phyloP scores from a whole-genome alignment of 306 rosid species.

The Quercus wislizeni region DNA sequence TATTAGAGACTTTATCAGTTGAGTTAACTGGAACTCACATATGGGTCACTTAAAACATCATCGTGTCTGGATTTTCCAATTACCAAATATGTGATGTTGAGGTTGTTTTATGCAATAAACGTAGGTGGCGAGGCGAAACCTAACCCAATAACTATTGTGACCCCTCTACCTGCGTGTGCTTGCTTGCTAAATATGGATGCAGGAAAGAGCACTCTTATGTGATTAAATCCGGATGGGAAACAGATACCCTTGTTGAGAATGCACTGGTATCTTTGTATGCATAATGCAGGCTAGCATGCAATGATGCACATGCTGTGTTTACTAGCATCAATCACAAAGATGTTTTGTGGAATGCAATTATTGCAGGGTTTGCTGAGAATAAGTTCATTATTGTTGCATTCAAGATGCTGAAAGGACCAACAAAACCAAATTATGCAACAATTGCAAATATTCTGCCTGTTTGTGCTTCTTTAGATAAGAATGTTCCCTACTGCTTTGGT shows the following conservation, averaged over 20 bases:
- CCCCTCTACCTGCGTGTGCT: conserved; percentile 67
- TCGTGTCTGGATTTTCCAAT: conserved; percentile 66
- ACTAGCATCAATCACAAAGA: conserved; percentile 54
- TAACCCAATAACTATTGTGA: conserved; percentile 63
- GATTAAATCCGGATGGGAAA: conserved; percentile 66
- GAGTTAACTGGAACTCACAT: too few relatives aligned
- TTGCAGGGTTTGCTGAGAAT: conserved; percentile 73
- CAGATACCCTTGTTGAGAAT: conserved; percentile 63
- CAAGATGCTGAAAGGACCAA: conserved; percentile 57
- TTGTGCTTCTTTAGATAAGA: conserved; percentile 49
- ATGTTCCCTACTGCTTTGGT: conserved; percentile 45
- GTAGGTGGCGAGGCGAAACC: conserved; percentile 54
- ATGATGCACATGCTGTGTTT: conserved; percentile 61
- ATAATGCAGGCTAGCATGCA: conserved; percentile 55
- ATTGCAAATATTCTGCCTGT: conserved; percentile 67
- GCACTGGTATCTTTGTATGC: conserved; percentile 78
- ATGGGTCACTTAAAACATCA: conserved; percentile 63
- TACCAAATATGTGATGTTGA: conserved; percentile 38
- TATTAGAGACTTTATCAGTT: too few relatives aligned
- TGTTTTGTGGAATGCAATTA: conserved; percentile 90
- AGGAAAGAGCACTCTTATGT: conserved; percentile 67
- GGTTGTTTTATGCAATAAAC: conserved; percentile 55
- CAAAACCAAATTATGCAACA: conserved; percentile 61
- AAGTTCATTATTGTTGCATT: conserved; percentile 45
- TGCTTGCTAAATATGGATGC: conserved; percentile 39